phyloP scores from a whole-genome alignment of 768 basidiomycete species.

The Megacollybia marginata region DNA sequence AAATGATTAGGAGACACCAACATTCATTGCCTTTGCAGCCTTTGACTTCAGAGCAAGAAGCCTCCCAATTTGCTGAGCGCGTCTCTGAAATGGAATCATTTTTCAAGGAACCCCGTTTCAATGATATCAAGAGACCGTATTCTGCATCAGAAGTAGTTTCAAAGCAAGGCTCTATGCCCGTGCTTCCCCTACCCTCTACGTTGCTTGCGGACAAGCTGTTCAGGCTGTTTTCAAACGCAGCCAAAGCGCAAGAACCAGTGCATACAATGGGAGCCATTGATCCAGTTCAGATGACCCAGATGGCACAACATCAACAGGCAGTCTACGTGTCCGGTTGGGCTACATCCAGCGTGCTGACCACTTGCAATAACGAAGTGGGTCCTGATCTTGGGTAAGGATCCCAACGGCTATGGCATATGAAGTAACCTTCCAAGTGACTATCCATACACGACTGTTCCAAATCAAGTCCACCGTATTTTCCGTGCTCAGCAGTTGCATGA shows the following conservation, averaged over 20 bases:
- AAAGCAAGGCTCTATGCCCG: constrained; percentile 84
- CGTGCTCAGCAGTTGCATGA: constrained; percentile 91
- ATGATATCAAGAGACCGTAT: constrained; percentile 71
- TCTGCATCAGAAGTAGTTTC: constrained; percentile 71
- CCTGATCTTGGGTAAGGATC: constrained; percentile 80
- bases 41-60: constrained; percentile 52
- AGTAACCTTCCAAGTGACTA: constrained; percentile 55
- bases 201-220: constrained; percentile 86
- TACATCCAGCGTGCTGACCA: constrained; percentile 77
- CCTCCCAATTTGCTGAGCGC: constrained; percentile 50
- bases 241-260: constrained; percentile 58
- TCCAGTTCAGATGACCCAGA: constrained; percentile 92
- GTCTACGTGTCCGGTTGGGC: constrained; percentile 96
- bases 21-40: constrained; percentile 45
- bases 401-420: neutral
- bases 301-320: constrained; percentile 80
- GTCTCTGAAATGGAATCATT: constrained; percentile 61
- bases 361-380: constrained; percentile 86
- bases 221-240: constrained; percentile 53
- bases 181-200: constrained; percentile 67
- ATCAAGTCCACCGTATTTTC: constrained; percentile 88
- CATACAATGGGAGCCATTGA: constrained; percentile 94
- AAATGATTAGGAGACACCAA: too few relatives aligned
- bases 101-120: constrained; percentile 72
- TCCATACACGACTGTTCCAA: constrained; percentile 93